Evolutionary conservation across 2,329 filamentous ascomycete species (phyloP).

Genomic region (Calcarisporium arbuscula): DNA sequence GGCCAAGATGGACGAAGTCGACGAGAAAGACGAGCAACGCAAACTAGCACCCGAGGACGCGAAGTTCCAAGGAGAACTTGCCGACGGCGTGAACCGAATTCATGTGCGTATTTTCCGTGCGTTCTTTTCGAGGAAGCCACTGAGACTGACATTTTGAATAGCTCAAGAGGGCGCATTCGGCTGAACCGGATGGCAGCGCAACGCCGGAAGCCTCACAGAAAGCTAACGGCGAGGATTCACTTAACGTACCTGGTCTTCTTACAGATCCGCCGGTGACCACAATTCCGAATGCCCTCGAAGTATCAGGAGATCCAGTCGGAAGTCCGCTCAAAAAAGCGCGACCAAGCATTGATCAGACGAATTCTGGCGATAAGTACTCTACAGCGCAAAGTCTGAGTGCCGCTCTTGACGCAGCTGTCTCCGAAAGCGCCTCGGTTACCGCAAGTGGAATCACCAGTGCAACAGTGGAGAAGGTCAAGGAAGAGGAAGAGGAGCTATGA

Average conservation of each 20-base stretch:
- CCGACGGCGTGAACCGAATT: constrained; percentile 76
- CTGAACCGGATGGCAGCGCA: constrained; percentile 52
- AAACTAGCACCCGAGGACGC: constrained; percentile 65
- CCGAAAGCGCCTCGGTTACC: constrained; percentile 15
- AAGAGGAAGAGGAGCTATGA: constrained; percentile 36
- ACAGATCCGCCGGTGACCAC: constrained; percentile 4
- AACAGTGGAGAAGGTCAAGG: constrained; percentile 21
- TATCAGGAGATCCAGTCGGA: constrained; percentile 49
- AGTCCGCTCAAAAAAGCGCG: constrained; percentile 73
- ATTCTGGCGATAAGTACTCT: constrained; percentile 17
- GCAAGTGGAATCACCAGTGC: constrained; percentile 15
- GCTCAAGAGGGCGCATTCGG: constrained; percentile 77
- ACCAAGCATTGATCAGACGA: constrained; percentile 41
- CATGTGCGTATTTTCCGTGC: constrained; percentile 48
- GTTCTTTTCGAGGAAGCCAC: background rate
- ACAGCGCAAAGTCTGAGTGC: constrained; percentile 27
- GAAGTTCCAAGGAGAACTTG: constrained; percentile 65
- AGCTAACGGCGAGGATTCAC: constrained; percentile 40
- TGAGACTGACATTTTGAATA: constrained; percentile 26
- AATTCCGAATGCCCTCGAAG: too few relatives aligned
- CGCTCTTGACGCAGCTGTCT: constrained; percentile 24
- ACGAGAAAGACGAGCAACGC: constrained; percentile 49
- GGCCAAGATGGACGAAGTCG: constrained; percentile 58
- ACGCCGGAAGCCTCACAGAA: constrained; percentile 26
- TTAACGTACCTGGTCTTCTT: too few relatives aligned